Evolutionary conservation across 2,329 filamentous ascomycete genomes (phyloP).

Genomic region (Septoria petroselini): DNA sequence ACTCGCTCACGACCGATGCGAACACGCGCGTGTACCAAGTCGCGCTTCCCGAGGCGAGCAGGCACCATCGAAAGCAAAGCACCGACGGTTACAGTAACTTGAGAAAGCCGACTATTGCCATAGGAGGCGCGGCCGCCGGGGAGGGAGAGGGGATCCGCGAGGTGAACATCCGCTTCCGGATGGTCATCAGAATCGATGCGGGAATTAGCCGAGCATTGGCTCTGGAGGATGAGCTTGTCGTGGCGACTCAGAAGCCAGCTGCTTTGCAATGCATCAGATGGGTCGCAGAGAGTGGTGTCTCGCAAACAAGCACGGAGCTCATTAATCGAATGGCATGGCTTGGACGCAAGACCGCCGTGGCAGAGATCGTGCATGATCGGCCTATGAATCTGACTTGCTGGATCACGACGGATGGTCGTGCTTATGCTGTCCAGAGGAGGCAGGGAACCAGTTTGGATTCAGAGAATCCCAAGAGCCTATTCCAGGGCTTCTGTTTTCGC

Average conservation of each 20-base stretch:
- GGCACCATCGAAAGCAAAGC: constrained; percentile 52
- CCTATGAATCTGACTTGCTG: constrained; percentile 95
- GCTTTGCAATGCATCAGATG: constrained; percentile 97
- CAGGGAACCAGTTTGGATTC: constrained; percentile 35
- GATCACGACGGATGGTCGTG: constrained; percentile 83
- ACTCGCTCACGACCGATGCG: constrained; percentile 81
- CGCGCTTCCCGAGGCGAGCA: constrained; percentile 61
- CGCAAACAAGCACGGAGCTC: constrained; percentile 86
- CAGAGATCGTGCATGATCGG: constrained; percentile 87
- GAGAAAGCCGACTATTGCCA: constrained; percentile 23
- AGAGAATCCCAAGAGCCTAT: constrained; percentile 62
- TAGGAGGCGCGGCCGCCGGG: constrained; percentile 60
- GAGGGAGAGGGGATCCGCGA: constrained; percentile 81
- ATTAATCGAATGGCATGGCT: constrained; percentile 84
- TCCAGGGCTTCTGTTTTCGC: constrained; percentile 90
- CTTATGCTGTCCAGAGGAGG: constrained; percentile 81
- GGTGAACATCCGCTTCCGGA: constrained; percentile 85
- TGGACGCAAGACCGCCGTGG: constrained; percentile 69
- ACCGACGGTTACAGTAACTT: constrained; percentile 36
- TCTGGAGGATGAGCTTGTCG: constrained; percentile 86
- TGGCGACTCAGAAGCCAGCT: constrained; percentile 85
- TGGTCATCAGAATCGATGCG: constrained; percentile 97
- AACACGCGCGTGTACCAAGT: constrained; percentile 81
- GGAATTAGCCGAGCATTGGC: constrained; percentile 86
- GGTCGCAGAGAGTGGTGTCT: constrained; percentile 76